These are phyloP conservation scores for Chaetomiaceae sp. DNA, from an alignment of 2,329 filamentous ascomycete species.

Conservation along the genomic window DNA sequence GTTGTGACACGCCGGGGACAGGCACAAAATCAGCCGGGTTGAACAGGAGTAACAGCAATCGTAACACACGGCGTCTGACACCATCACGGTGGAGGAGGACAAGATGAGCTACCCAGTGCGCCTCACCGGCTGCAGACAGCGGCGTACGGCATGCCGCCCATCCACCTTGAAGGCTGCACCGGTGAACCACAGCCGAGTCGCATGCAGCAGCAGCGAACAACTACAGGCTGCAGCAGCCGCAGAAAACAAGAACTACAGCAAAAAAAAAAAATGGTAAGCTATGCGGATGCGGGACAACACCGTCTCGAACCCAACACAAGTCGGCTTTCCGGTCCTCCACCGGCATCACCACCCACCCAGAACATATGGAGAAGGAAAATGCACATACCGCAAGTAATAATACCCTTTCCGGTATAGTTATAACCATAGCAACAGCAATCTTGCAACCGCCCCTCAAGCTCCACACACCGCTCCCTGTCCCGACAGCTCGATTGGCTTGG, in stretches of 20 bases:
- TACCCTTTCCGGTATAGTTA: too few relatives aligned
- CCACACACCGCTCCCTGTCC: not conserved
- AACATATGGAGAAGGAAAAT: too few relatives aligned
- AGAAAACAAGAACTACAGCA: not conserved
- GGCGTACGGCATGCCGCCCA: constrained; percentile 7
- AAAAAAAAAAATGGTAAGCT: too few relatives aligned
- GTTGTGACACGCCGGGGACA: constrained; percentile 1
- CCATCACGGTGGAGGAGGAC: not conserved
- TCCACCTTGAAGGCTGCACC: constrained; percentile 2
- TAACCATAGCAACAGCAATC: not conserved
- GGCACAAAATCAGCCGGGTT: not conserved
- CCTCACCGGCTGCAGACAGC: constrained; percentile 15
- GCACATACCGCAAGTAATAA: too few relatives aligned
- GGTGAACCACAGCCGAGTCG: constrained; percentile 6
- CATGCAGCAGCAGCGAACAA: not conserved
- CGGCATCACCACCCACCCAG: not conserved
- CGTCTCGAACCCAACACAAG: too few relatives aligned
- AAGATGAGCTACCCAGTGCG: not conserved
- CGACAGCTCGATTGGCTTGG: constrained; percentile 7
- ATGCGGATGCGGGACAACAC: too few relatives aligned
- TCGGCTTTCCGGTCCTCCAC: too few relatives aligned
- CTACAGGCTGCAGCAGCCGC: not conserved
- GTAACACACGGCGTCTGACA: not conserved
- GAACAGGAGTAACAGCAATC: not conserved
- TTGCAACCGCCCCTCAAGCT: not conserved